Evolutionary conservation across 805 yeast species (phyloP), one percentile per base, ranked within the genome.

Genomic region (Kregervanrija pseudodelftensis): DNA sequence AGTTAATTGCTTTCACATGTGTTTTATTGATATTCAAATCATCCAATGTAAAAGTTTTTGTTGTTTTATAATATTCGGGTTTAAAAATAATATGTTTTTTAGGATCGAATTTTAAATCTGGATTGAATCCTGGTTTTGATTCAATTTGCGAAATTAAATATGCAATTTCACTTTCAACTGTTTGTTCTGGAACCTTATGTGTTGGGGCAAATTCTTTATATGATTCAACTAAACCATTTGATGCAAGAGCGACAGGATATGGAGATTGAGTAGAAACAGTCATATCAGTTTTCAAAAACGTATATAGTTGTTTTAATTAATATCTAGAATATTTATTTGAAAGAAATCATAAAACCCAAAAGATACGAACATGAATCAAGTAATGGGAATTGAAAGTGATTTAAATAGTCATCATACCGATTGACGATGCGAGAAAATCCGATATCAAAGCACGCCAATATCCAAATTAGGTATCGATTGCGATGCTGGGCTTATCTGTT

Each of bases 1-100:
- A 62, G 30, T 63, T 56, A 32, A 65, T 57, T 13, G 65, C 59
- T 12, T 58, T 58, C 11, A 58, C 59, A 44, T 64, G 69, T 1
- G 69, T 65, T 52, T 65, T 63, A 14, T 56, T 49, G 44, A 69
- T 67, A 3, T 65, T 63, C 42, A 69, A 55, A 16, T 67, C 73
- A 33, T 52, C 53, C 49, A 69, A 55, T 3, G 72, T 67, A 40
- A 66, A 59, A 41, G 59, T 61, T 46, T 67, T 61, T 16, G 71
- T 68, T 30, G 56, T 59, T 10, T 62, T 59, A 43, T 54, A 69
- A 49, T 60, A 60, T 39, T 67, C 69, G 43, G 66, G 67, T 30
- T 64, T 65, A 54, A 63, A 66, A 5, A 64, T 53, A 16, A 70
- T 45, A 54, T 70, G 74, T 46, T 55, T 59, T 11, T 50, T 46